phyloP scores from a whole-genome alignment of 108 stramenopile genomes.

The Stephanodiscus triporus region DNA sequence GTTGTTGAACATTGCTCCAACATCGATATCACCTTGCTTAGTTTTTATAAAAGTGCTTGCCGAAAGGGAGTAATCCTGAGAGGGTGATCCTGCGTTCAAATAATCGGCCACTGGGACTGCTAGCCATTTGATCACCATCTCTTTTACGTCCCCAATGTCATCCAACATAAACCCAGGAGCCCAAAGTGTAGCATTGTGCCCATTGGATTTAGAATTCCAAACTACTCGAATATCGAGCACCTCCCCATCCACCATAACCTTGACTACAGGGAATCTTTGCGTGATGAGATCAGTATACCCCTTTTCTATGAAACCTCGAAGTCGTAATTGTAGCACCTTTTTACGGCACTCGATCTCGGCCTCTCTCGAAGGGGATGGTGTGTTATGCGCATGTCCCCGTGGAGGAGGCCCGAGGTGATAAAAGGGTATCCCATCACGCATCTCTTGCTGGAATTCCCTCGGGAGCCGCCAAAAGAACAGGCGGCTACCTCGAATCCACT shows the following conservation, averaged over 20 bases:
- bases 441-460: background rate
- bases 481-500: slow-evolving; percentile 1
- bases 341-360: background rate
- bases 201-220: no score
- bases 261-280: no score
- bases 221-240: no score
- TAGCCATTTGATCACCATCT: no score
- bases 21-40: background rate
- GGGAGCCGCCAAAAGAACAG: slow-evolving; percentile 12
- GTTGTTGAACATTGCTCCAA: no score
- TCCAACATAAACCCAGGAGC: no score
- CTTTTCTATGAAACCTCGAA: background rate
- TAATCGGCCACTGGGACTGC: slow-evolving; percentile 4
- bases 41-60: background rate
- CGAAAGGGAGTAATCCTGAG: background rate
- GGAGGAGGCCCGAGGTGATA: background rate
- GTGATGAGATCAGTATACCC: background rate
- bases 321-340: background rate
- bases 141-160: no score
- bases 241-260: background rate
- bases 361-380: background rate
- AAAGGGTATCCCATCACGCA: slow-evolving; percentile 5
- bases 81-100: no score
- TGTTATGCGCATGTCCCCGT: no score
- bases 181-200: no score